A percentile compares a stretch with the other conserved stretches of the same genome.
Conservation (phyloP, 2,329 filamentous ascomycete species). For the Sporothrix inflata region DNA sequence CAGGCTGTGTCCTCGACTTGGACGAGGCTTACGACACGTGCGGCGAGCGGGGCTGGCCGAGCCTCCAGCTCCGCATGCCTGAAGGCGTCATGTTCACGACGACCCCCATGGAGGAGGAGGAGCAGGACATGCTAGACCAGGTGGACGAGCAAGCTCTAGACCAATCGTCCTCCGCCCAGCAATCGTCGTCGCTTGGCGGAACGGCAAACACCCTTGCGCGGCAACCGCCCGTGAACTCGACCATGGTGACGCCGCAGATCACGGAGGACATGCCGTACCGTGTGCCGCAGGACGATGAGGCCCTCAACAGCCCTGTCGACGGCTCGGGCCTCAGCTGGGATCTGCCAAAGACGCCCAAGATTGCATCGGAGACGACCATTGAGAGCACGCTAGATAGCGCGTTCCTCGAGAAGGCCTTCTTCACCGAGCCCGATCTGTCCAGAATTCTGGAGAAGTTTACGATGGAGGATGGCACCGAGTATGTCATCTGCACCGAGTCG, state of each 20-base stretch:
- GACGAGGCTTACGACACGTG: slow-evolving; percentile 37
- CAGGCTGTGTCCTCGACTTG: slow-evolving; percentile 37
- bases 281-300: slow-evolving; percentile 32
- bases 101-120: slow-evolving; percentile 25
- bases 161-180: neutral
- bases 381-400: slow-evolving; percentile 14
- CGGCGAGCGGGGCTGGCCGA: slow-evolving; percentile 36
- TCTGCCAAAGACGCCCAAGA: slow-evolving; percentile 24
- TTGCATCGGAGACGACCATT: slow-evolving; percentile 5
- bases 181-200: neutral
- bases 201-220: neutral
- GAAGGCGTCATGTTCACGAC: slow-evolving; percentile 30
- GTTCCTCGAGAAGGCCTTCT: slow-evolving; percentile 27
- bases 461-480: slow-evolving; percentile 30
- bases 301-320: slow-evolving; percentile 32
- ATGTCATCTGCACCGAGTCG: slow-evolving; percentile 29
- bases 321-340: slow-evolving; percentile 26
- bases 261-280: slow-evolving; percentile 33
- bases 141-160: slow-evolving; percentile 8
- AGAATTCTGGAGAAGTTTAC: slow-evolving; percentile 31
- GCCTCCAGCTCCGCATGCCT: slow-evolving; percentile 35
- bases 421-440: slow-evolving; percentile 30
- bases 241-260: slow-evolving; percentile 24
- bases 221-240: slow-evolving; percentile 28
- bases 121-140: slow-evolving; percentile 13